These are phyloP conservation scores for Trametes villosa DNA, from an alignment of 768 basidiomycete species.

Conservation along the genomic window DNA sequence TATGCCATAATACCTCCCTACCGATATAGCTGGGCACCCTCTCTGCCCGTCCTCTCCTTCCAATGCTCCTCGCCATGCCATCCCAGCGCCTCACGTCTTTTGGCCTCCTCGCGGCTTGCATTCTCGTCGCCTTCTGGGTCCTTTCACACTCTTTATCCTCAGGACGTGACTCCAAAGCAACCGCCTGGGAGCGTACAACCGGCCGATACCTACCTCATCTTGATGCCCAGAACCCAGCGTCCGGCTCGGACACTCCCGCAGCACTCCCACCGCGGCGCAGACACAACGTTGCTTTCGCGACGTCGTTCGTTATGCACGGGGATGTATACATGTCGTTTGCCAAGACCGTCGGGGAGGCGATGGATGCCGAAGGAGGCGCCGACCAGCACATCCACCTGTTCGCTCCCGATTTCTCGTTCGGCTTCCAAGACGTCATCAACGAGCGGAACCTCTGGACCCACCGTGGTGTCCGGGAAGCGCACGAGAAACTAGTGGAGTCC, in stretches of 20 bases:
- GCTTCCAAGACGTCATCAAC: constrained; percentile 40
- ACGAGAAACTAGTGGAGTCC: constrained; percentile 35
- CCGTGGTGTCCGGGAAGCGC: constrained; percentile 30
- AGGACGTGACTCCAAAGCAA: background rate
- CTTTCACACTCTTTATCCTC: background rate
- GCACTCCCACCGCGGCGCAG: constrained; percentile 13
- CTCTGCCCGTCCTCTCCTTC: background rate
- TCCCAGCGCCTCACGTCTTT: background rate
- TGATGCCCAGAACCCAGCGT: background rate
- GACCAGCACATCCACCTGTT: constrained; percentile 35
- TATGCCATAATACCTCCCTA: background rate
- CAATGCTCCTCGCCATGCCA: constrained; percentile 1
- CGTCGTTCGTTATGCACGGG: constrained; percentile 40
- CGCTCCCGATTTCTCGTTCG: constrained; percentile 37
- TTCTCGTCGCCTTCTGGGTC: constrained; percentile 10
- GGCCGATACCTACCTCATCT: constrained; percentile 9
- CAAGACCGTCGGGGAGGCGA: constrained; percentile 38
- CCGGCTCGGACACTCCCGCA: background rate
- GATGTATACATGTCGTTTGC: constrained; percentile 45
- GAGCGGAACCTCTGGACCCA: constrained; percentile 35
- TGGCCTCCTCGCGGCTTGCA: background rate
- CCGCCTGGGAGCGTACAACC: background rate
- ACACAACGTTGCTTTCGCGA: constrained; percentile 41
- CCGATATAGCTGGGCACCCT: background rate
- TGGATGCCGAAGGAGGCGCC: constrained; percentile 29